phyloP scores from a whole-genome alignment of 1,284 basidiomycete species.

The Hypsizygus ulmarius region DNA sequence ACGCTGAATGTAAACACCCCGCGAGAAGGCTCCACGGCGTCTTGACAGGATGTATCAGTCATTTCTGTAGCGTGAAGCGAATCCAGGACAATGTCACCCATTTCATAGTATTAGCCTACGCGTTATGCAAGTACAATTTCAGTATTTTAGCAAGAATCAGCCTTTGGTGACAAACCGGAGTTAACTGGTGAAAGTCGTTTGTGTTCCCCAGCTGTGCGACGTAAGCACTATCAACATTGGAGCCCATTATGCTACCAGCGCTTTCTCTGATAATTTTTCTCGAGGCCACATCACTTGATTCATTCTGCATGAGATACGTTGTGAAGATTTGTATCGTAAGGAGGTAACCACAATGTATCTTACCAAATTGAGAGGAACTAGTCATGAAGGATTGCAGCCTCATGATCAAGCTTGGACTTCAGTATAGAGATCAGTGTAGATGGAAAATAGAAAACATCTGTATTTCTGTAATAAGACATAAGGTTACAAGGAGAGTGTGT shows the following conservation, averaged over 20 bases:
- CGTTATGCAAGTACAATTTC: not conserved
- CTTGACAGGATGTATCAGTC: conserved; percentile 28
- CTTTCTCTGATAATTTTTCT: too few species aligned
- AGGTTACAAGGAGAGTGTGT: conserved; percentile 20
- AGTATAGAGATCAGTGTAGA: not conserved
- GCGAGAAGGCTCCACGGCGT: conserved; percentile 50
- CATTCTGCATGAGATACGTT: too few species aligned
- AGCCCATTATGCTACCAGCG: too few species aligned
- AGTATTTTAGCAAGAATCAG: not conserved
- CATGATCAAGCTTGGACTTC: not conserved
- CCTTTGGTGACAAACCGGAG: conserved; percentile 30
- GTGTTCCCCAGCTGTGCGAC: conserved; percentile 38
- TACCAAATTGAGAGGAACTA: too few species aligned
- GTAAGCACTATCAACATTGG: conserved; percentile 44
- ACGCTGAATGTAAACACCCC: conserved; percentile 46
- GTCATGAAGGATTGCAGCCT: not conserved
- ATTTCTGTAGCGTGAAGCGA: not conserved
- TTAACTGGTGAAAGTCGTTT: conserved; percentile 47
- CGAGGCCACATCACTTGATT: too few species aligned
- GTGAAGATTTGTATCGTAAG: too few species aligned
- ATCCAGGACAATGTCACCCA: conserved; percentile 34
- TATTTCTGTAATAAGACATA: not conserved
- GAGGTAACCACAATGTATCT: too few species aligned
- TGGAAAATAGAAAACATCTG: conserved; percentile 1
- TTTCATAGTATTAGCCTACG: conserved; percentile 47